A percentile compares a stretch with the other conserved stretches of the same genome.
Conservation (phyloP, 2,329 filamentous ascomycete species). For the Venturia asperata region DNA sequence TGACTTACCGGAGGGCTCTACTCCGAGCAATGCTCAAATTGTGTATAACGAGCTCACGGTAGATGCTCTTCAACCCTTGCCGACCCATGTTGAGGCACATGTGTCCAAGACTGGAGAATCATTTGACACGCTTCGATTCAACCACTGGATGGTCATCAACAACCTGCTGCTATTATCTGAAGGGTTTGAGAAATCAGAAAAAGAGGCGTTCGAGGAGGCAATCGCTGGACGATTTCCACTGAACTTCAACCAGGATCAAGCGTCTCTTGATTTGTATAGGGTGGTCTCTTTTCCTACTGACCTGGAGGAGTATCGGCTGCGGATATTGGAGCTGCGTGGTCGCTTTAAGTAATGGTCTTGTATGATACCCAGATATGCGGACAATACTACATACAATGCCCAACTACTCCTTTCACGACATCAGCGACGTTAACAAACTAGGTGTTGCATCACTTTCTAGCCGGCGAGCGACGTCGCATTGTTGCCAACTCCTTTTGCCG, state of each 20-base stretch:
- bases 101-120: constrained; percentile 36
- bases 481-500: background rate
- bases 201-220: background rate
- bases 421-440: background rate
- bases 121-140: constrained; percentile 41
- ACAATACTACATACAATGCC: background rate
- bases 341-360: background rate
- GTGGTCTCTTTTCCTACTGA: background rate
- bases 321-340: background rate
- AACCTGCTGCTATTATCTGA: constrained; percentile 34
- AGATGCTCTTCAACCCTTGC: constrained; percentile 31
- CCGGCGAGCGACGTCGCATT: background rate
- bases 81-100: constrained; percentile 20
- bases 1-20: background rate
- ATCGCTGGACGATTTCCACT: background rate
- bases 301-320: background rate
- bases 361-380: background rate
- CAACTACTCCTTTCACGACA: background rate
- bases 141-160: constrained; percentile 44
- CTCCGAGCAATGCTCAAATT: constrained; percentile 24
- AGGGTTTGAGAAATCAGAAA: background rate
- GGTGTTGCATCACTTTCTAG: background rate
- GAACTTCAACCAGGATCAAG: background rate
- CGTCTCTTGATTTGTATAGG: background rate
- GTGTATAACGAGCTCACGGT: constrained; percentile 41